Evolutionary conservation across 768 basidiomycete genomes (phyloP).

Genomic region (Leccinum uliginosum): DNA sequence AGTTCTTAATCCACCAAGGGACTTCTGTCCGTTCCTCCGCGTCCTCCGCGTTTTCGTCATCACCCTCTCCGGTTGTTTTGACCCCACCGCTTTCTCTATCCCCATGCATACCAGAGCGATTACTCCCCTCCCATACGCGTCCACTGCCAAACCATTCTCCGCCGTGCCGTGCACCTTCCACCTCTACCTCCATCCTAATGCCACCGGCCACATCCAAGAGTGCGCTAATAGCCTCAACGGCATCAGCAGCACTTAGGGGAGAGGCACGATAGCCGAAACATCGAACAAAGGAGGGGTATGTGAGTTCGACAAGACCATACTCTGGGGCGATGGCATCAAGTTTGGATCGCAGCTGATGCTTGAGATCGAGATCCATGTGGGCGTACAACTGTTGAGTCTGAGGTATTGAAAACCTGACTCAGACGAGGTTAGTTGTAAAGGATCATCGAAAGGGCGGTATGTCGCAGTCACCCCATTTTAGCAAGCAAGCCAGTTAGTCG

Average conservation of each 20-base stretch:
- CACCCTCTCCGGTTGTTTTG: conserved; percentile 21
- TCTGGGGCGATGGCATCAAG: conserved; percentile 89
- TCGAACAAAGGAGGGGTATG: conserved; percentile 91
- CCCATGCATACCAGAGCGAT: conserved; percentile 31
- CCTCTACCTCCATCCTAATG: conserved; percentile 84
- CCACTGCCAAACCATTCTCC: conserved; percentile 96
- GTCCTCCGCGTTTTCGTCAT: conserved; percentile 27
- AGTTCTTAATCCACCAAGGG: conserved; percentile 86
- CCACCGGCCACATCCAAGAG: conserved; percentile 90
- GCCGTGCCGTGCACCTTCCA: conserved; percentile 82
- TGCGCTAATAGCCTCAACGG: conserved; percentile 84
- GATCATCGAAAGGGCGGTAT: neutral
- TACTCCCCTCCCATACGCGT: conserved; percentile 64
- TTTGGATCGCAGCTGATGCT: conserved; percentile 71
- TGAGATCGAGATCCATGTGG: conserved; percentile 97
- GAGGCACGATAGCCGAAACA: conserved; percentile 87
- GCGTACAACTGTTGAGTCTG: conserved; percentile 93
- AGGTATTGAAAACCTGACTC: conserved; percentile 77
- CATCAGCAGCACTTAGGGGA: conserved; percentile 88
- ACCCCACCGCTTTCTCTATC: conserved; percentile 24
- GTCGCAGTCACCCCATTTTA: conserved; percentile 85
- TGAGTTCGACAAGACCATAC: conserved; percentile 89
- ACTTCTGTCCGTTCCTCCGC: conserved; percentile 44
- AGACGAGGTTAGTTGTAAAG: conserved; percentile 7
- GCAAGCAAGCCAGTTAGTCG: conserved; percentile 86